A percentile compares a stretch with the other conserved stretches of the same genome.
These are phyloP conservation scores for Marchantia paleacea DNA, from an alignment of 225 moss, liverwort and hornwort genomes.

Conservation along the genomic window DNA sequence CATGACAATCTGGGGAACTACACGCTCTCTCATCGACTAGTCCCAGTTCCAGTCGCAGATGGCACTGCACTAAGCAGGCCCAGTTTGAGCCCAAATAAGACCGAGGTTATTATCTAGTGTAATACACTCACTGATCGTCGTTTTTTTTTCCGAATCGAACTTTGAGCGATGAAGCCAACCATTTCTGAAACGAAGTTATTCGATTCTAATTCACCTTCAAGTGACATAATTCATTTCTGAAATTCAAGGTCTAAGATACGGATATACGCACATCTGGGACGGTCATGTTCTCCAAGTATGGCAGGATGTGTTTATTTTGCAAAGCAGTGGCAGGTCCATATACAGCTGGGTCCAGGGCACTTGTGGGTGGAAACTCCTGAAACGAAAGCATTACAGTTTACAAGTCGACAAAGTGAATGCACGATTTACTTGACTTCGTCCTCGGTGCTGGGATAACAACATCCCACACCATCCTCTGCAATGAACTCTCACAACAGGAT, in stretches of 20 bases:
- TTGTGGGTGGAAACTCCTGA: constrained; percentile 23
- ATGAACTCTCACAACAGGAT: not conserved
- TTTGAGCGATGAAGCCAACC: not conserved
- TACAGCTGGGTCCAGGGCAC: constrained; percentile 21
- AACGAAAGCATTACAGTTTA: not conserved
- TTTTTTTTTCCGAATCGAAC: too few species aligned
- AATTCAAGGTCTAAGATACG: too few species aligned
- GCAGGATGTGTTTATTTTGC: constrained; percentile 18
- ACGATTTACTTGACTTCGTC: not conserved
- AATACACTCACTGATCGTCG: too few species aligned
- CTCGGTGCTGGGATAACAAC: too few species aligned
- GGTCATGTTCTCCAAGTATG: constrained; percentile 20
- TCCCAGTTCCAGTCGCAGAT: too few species aligned
- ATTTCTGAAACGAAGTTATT: not conserved
- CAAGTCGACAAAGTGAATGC: not conserved
- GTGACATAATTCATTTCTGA: too few species aligned
- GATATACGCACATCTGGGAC: constrained; percentile 13
- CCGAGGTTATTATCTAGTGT: too few species aligned
- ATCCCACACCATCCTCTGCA: not conserved
- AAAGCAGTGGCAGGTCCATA: constrained; percentile 22
- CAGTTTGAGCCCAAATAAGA: too few species aligned
- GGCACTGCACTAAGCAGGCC: too few species aligned
- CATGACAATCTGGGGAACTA: too few species aligned
- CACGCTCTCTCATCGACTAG: too few species aligned
- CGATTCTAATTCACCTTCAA: too few species aligned